These are phyloP conservation scores for Beta macrorhiza DNA, from an alignment of 179 eudicot genomes.

Conservation along the genomic window DNA sequence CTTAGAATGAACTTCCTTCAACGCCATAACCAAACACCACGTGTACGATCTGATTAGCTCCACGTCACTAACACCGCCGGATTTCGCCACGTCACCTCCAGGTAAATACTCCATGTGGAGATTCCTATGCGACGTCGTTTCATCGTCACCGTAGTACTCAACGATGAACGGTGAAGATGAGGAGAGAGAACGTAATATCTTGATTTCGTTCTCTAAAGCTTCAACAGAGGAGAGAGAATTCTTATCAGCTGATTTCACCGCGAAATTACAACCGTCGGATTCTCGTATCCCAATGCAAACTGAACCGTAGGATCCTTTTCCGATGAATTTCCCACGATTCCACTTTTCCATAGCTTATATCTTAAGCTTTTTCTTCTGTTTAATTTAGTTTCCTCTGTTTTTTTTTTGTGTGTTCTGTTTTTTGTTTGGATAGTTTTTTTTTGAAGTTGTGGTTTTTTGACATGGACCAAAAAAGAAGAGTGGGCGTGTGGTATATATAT, in stretches of 20 bases:
- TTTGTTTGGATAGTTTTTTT: neutral
- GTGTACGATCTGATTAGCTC: conserved; percentile 41
- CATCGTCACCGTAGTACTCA: conserved; percentile 28
- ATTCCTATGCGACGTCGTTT: conserved; percentile 32
- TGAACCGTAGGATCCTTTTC: conserved; percentile 37
- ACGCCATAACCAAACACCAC: conserved; percentile 55
- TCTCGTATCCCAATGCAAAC: conserved; percentile 25
- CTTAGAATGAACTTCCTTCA: conserved; percentile 47
- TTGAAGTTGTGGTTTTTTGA: conserved; percentile 23
- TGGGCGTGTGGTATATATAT: conserved; percentile 32
- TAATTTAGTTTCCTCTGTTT: neutral
- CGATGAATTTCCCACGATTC: conserved; percentile 26
- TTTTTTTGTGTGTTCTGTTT: neutral
- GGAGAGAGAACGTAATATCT: conserved; percentile 22
- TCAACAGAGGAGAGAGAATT: neutral
- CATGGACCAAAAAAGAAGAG: conserved; percentile 25
- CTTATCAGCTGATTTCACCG: conserved; percentile 36
- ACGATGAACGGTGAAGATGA: conserved; percentile 35
- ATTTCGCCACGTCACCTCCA: conserved; percentile 51
- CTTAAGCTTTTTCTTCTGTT: conserved; percentile 16
- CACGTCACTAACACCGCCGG: conserved; percentile 39
- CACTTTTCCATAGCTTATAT: conserved; percentile 21
- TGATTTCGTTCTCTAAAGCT: conserved; percentile 37
- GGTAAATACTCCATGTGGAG: conserved; percentile 66
- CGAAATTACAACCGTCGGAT: conserved; percentile 25